Percentiles rank a stretch among this genome's conserved stretches.
phyloP scores from a whole-genome alignment of 2,329 filamentous ascomycete genomes.

The Cladosporium sp. region DNA sequence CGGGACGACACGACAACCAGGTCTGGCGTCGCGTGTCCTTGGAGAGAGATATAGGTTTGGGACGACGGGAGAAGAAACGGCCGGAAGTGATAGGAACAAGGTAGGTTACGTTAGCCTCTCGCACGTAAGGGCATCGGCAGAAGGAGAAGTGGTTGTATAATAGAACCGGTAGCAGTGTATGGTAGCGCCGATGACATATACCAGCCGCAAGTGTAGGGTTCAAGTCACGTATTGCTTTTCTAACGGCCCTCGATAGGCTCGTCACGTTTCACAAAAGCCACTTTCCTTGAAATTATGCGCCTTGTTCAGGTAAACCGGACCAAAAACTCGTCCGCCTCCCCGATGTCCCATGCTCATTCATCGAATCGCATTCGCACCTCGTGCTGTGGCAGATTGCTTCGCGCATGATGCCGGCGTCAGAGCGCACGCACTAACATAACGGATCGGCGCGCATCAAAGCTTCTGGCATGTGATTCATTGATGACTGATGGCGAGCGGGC shows the following conservation, averaged over 20 bases:
- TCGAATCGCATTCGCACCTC: not conserved
- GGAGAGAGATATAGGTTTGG: not conserved
- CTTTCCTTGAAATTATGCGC: not conserved
- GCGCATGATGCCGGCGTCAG: not conserved
- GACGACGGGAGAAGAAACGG: not conserved
- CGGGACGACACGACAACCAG: not conserved
- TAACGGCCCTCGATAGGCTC: not conserved
- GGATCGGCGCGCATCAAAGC: slow-evolving; percentile 1
- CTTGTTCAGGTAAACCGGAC: not conserved
- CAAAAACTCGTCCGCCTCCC: not conserved
- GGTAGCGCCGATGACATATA: slow-evolving; percentile 1
- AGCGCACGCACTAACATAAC: slow-evolving; percentile 1
- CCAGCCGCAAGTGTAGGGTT: not conserved
- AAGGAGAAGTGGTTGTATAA: not conserved
- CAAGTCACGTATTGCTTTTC: not conserved
- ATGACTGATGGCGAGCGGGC: not conserved
- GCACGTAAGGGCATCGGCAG: slow-evolving; percentile 2
- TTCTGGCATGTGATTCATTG: slow-evolving; percentile 6
- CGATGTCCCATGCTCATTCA: not conserved
- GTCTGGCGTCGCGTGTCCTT: not conserved
- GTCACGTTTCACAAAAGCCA: slow-evolving; percentile 1
- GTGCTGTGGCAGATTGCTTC: not conserved
- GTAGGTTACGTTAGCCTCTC: not conserved
- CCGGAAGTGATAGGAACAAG: not conserved
- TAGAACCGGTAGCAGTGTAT: not conserved